phyloP scores from a whole-genome alignment of 2,329 filamentous ascomycete species.

The Sarocladium brachiariae region DNA sequence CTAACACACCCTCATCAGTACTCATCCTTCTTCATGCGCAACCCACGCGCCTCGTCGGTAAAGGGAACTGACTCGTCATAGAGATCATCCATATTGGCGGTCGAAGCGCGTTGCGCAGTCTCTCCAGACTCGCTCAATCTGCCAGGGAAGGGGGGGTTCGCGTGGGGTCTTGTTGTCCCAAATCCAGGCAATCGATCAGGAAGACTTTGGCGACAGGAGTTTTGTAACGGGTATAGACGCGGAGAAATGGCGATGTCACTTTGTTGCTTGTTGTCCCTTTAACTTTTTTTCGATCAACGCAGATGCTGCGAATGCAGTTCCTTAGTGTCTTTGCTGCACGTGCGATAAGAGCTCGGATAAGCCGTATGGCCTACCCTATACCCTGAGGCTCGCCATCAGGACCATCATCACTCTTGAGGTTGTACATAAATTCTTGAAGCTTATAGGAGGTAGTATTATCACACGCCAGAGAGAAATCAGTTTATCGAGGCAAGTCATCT shows the following conservation, averaged over 20 bases:
- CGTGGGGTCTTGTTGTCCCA: too few species aligned
- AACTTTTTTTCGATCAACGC: background rate
- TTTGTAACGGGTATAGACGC: too few species aligned
- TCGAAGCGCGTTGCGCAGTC: constrained; percentile 8
- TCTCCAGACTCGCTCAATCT: constrained; percentile 11
- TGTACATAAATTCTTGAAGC: too few species aligned
- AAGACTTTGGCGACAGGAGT: too few species aligned
- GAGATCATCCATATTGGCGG: constrained; percentile 73
- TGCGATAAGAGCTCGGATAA: constrained; percentile 9
- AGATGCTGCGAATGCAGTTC: background rate
- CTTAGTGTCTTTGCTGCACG: background rate
- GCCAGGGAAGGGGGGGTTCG: background rate
- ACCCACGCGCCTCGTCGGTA: background rate
- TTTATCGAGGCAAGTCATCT: too few species aligned
- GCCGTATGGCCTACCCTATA: background rate
- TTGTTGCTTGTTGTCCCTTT: constrained; percentile 4
- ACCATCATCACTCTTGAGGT: too few species aligned
- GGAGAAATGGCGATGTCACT: too few species aligned
- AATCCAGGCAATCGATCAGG: too few species aligned
- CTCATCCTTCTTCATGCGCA: background rate
- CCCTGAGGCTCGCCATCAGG: background rate
- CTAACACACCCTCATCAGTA: constrained; percentile 34
- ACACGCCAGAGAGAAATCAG: too few species aligned
- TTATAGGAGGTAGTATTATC: too few species aligned
- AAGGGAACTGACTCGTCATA: constrained; percentile 73